A percentile compares a stretch with the other conserved stretches of the same genome.
These are phyloP conservation scores for Murraya koenigii DNA, from an alignment of 345 rosid species.

Conservation along the genomic window DNA sequence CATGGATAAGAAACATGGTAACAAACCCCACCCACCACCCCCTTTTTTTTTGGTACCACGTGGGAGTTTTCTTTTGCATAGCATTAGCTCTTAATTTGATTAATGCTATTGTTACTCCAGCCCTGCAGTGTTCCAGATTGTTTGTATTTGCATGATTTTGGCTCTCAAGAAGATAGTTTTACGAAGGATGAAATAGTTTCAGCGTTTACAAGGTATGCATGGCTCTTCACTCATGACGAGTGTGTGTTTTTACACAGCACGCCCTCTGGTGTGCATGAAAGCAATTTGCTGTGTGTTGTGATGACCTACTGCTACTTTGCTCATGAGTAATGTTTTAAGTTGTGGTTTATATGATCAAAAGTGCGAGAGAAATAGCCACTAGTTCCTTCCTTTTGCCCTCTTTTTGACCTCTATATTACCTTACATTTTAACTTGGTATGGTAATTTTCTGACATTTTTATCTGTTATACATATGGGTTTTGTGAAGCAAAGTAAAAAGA, in stretches of 20 bases:
- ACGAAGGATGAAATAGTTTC: conserved; percentile 71
- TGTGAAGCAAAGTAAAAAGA: not conserved
- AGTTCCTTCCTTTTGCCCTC: not conserved
- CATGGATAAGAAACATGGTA: conserved; percentile 79
- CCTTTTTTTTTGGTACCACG: not conserved
- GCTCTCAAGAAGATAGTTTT: conserved; percentile 75
- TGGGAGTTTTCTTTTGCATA: conserved; percentile 5
- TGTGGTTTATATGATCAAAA: not conserved
- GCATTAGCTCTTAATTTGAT: not conserved
- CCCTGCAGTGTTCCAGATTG: conserved; percentile 74
- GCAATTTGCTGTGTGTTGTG: not conserved
- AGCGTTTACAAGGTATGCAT: conserved; percentile 50
- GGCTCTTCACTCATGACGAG: not conserved
- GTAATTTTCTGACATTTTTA: not conserved
- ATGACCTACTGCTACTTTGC: not conserved
- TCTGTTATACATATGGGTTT: not conserved
- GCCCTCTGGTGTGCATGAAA: not conserved
- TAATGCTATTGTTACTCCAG: conserved; percentile 34
- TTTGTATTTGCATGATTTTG: conserved; percentile 71
- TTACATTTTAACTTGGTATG: not conserved
- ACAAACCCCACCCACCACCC: too few relatives aligned
- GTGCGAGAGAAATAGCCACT: not conserved
- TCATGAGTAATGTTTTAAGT: not conserved
- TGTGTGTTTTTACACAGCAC: not conserved
- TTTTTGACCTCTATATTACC: not conserved